Conservation (phyloP, 2,329 filamentous ascomycete genomes). For the Pleurostoma richardsiae region DNA sequence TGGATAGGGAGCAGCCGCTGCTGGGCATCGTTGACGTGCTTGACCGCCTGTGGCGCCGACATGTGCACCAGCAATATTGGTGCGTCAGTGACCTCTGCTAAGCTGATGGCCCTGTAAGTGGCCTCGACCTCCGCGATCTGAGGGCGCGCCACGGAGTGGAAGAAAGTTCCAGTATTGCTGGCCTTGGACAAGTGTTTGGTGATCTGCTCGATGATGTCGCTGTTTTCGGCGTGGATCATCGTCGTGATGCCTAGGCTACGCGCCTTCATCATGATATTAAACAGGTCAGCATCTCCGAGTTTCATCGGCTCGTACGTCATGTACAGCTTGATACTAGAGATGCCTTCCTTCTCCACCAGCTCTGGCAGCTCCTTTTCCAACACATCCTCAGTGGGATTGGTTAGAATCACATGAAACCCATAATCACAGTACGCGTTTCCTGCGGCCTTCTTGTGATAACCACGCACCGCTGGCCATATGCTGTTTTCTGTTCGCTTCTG, state of each 20-base stretch:
- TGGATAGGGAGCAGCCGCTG: conserved; percentile 44
- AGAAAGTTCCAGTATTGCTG: conserved; percentile 23
- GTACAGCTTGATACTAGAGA: conserved; percentile 38
- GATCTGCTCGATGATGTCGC: conserved; percentile 36
- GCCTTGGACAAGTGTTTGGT: conserved; percentile 15
- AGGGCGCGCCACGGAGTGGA: conserved; percentile 39
- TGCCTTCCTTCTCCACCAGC: conserved; percentile 24
- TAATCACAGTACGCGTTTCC: conserved; percentile 45
- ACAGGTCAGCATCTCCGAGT: conserved; percentile 29
- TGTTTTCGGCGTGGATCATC: conserved; percentile 43
- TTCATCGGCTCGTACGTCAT: conserved; percentile 38
- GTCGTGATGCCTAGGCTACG: conserved; percentile 36
- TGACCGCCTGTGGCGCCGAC: conserved; percentile 38
- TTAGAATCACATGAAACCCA: conserved; percentile 46
- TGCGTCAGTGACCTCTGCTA: conserved; percentile 42
- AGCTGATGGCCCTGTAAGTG: conserved; percentile 40
- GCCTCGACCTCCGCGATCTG: conserved; percentile 42
- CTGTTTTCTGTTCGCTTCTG: conserved; percentile 40
- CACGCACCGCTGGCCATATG: conserved; percentile 18
- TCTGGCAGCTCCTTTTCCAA: conserved; percentile 36
- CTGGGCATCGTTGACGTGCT: conserved; percentile 44
- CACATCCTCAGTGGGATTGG: conserved; percentile 34
- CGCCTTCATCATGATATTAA: conserved; percentile 33
- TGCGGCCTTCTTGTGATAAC: conserved; percentile 6
- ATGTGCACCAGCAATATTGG: conserved; percentile 51